Base-by-base conservation (phyloP, 2,329 filamentous ascomycete species). In the Alternaria incomplexa region DNA sequence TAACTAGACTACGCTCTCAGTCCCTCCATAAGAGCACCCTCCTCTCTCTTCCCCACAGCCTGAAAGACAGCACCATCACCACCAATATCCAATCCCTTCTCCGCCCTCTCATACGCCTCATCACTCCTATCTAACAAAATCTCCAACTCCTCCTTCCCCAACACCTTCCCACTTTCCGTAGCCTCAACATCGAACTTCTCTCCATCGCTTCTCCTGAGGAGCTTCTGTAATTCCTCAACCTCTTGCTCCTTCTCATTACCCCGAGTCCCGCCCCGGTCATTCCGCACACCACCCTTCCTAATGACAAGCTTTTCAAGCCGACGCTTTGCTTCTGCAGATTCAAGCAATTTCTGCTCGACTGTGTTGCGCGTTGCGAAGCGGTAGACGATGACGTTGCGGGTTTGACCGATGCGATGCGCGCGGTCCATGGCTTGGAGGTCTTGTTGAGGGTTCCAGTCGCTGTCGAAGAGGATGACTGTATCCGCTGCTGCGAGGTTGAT, bases 391-490 rank as follows among this genome's bases (percentile, higher is more conserved):
- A 99, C 96, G 0, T 96, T 96, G 3, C 90, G 87, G 1, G 90
- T 97, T 79, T 99, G 96, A 0, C 96, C 96, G 66, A 99, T 98
- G 12, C 96, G 89, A 77, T 99, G 96, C 1, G 93, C 93, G 6
- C 96, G 92, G 75, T 99, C 96, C 80, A 98, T 96, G 0, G 96
- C 96, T 76, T 99, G 96, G 0, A 99, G 85, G 78, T 99, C 96
- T 76, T 97, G 95, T 77, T 99, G 96, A 0, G 96, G 96, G 72
- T 99, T 99, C 89, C 95, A 97, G 73, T 97, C 89, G 10, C 86
- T 89, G 79, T 98, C 95, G 70, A 96, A 98, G 0, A 98, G 84
- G 48, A 98, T 91, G 11, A 97, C 95, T 0, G 95, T 97, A 71
- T 98, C 95, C 0, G 95, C 95, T 1, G 90, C 90, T 0, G 93